These are phyloP conservation scores for Aspergillus quadrilineatus DNA, from an alignment of 2,329 filamentous ascomycete genomes.

Conservation along the genomic window DNA sequence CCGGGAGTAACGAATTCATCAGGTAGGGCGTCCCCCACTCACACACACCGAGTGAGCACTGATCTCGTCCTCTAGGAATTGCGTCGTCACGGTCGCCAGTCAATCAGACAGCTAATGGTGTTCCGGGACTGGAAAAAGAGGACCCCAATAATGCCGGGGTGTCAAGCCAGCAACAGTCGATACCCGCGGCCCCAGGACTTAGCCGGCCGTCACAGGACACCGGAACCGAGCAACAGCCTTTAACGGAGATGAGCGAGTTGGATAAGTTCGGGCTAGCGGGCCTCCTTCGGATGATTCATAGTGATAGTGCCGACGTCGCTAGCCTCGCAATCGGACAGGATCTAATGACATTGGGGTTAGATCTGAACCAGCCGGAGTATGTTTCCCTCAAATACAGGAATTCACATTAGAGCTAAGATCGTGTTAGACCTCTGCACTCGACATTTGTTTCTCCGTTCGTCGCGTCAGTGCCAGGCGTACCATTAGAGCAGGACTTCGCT, in stretches of 20 bases:
- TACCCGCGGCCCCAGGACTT: conserved; percentile 34
- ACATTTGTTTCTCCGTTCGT: conserved; percentile 65
- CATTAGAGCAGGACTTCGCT: conserved; percentile 63
- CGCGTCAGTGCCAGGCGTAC: conserved; percentile 55
- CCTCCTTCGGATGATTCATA: conserved; percentile 57
- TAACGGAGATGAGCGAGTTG: conserved; percentile 59
- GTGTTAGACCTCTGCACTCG: conserved; percentile 57
- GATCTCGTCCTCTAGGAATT: conserved; percentile 31
- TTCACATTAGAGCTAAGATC: not conserved
- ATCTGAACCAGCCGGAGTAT: conserved; percentile 63
- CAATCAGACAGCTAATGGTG: conserved; percentile 44
- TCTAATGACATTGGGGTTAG: conserved; percentile 62
- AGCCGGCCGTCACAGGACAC: conserved; percentile 37
- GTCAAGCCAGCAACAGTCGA: conserved; percentile 37
- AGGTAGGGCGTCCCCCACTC: conserved; percentile 23
- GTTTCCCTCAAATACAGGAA: conserved; percentile 18
- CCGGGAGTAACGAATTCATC: conserved; percentile 30
- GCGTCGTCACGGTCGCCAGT: conserved; percentile 44
- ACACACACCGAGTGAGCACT: conserved; percentile 10
- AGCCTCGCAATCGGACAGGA: conserved; percentile 63
- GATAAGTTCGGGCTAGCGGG: conserved; percentile 62
- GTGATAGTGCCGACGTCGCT: conserved; percentile 53
- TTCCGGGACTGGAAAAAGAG: conserved; percentile 46
- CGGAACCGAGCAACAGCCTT: conserved; percentile 38
- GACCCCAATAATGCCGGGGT: conserved; percentile 38